These are phyloP conservation scores for Eimeria praecox DNA, from an alignment of 169 alveolate species.

Conservation along the genomic window DNA sequence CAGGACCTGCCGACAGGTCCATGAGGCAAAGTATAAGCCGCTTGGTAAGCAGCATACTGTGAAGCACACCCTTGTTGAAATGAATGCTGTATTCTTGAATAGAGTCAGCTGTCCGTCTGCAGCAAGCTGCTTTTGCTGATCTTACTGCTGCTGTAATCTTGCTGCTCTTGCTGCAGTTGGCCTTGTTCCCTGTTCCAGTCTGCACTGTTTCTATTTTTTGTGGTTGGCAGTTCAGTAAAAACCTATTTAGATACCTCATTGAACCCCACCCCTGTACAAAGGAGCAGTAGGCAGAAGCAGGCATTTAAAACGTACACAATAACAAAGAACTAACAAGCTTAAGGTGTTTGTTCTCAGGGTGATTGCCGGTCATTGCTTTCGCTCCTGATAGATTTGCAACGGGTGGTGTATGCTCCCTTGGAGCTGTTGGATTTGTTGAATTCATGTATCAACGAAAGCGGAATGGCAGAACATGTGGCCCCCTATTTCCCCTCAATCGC, in stretches of 20 bases:
- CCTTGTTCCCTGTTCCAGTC: not conserved
- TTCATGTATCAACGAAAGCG: not conserved
- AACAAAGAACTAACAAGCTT: not conserved
- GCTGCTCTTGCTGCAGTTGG: not conserved
- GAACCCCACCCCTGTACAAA: no score
- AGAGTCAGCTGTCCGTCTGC: not conserved
- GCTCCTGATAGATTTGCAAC: conserved; percentile 11
- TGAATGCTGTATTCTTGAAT: not conserved
- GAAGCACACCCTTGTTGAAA: not conserved
- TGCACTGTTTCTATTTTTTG: not conserved
- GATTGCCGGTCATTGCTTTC: not conserved
- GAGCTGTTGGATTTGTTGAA: conserved; percentile 41
- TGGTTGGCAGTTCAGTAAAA: not conserved
- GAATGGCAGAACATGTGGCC: not conserved
- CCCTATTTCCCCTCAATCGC: conserved; percentile 33
- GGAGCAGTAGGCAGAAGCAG: not conserved
- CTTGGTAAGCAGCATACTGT: not conserved
- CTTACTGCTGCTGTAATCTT: not conserved
- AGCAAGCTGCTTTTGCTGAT: not conserved
- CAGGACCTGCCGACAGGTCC: not conserved
- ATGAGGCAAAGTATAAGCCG: not conserved
- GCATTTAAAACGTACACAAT: not conserved
- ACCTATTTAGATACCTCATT: no score
- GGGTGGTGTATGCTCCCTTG: conserved; percentile 17
- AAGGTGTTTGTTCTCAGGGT: not conserved